Evolutionary conservation across 2,329 filamentous ascomycete genomes (phyloP).

Genomic region (Falciphora oryzae): DNA sequence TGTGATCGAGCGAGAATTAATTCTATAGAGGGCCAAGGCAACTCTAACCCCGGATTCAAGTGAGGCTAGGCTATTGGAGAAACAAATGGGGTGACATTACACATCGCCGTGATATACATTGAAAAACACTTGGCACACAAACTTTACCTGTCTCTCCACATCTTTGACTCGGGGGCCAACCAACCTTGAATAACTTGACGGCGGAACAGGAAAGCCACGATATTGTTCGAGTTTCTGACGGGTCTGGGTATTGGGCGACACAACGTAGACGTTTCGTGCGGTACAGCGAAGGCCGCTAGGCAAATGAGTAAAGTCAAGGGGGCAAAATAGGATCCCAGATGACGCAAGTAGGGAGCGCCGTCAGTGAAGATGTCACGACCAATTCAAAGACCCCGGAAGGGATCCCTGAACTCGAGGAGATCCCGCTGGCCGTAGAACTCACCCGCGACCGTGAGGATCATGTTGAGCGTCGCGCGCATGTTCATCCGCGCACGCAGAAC

Average conservation of each 20-base stretch:
- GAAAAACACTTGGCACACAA: not conserved
- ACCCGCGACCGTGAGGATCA: slow-evolving; percentile 83
- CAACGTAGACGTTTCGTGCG: not conserved
- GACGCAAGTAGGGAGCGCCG: too few species aligned
- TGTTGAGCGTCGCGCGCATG: slow-evolving; percentile 72
- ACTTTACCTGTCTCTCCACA: not conserved
- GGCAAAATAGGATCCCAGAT: not conserved
- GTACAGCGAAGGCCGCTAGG: not conserved
- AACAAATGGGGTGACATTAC: not conserved
- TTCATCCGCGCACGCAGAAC: slow-evolving; percentile 37
- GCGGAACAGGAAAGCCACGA: not conserved
- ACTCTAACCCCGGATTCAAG: too few species aligned
- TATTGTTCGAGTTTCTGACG: not conserved
- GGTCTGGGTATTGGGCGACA: too few species aligned
- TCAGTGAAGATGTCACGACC: not conserved
- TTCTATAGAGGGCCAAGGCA: too few species aligned
- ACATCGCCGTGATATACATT: not conserved
- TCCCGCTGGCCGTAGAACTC: slow-evolving; percentile 89
- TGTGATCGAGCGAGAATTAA: too few species aligned
- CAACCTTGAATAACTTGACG: not conserved
- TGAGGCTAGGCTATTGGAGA: not conserved
- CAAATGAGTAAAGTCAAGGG: not conserved
- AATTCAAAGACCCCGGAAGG: slow-evolving; percentile 42
- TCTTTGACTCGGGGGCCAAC: too few species aligned
- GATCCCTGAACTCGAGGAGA: slow-evolving; percentile 67